These are phyloP conservation scores for Lantana camara DNA, from an alignment of 257 asterid genomes.

Conservation along the genomic window DNA sequence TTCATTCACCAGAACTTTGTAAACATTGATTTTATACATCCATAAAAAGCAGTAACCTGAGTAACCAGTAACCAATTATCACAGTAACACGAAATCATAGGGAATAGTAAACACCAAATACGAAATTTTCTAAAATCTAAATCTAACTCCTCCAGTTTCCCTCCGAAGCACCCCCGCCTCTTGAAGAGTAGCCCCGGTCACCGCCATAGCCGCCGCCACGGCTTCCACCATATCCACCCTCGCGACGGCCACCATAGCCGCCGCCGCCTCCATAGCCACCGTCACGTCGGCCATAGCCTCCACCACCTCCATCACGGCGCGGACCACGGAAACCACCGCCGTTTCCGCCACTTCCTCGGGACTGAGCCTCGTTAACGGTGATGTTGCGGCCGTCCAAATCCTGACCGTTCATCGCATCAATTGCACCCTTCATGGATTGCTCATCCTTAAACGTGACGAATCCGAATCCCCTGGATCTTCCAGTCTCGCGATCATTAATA, in stretches of 20 bases:
- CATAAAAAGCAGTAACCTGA: background rate
- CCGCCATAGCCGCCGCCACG: slow-evolving; percentile 39
- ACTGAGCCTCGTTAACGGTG: slow-evolving; percentile 91
- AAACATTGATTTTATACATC: slow-evolving; percentile 23
- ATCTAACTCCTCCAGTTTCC: slow-evolving; percentile 72
- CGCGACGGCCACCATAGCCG: slow-evolving; percentile 34
- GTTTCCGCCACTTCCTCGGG: slow-evolving; percentile 67
- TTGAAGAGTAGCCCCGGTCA: slow-evolving; percentile 29
- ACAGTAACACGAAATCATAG: background rate
- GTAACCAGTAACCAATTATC: background rate
- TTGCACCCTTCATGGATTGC: slow-evolving; percentile 75
- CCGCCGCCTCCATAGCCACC: slow-evolving; percentile 20
- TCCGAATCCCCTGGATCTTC: slow-evolving; percentile 95
- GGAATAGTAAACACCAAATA: background rate
- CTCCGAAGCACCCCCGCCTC: slow-evolving; percentile 34
- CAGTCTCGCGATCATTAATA: slow-evolving; percentile 87
- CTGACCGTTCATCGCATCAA: slow-evolving; percentile 84
- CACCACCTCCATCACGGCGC: slow-evolving; percentile 36
- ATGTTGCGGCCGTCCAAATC: slow-evolving; percentile 85
- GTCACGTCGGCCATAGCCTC: slow-evolving; percentile 40
- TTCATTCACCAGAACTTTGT: slow-evolving; percentile 33
- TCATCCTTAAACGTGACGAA: slow-evolving; percentile 86
- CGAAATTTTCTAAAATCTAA: background rate
- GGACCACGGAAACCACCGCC: too few species aligned
- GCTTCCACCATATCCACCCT: slow-evolving; percentile 27